phyloP scores from a whole-genome alignment of 1,139 yeast genomes.

The Sugiyamaella pinicola region DNA sequence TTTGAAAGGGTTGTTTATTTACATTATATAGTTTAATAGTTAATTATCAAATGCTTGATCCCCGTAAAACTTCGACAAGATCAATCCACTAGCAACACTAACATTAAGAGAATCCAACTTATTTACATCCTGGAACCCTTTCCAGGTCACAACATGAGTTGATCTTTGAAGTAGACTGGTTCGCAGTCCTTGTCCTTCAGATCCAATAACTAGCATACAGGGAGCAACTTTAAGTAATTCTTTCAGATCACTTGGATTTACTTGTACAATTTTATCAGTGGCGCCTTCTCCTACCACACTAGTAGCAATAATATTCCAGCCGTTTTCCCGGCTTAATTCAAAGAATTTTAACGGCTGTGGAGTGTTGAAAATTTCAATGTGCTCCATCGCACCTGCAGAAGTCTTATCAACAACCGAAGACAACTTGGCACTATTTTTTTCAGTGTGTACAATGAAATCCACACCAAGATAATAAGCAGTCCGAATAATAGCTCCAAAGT shows the following conservation, averaged over 20 bases:
- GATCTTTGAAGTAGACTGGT: slow-evolving; percentile 63
- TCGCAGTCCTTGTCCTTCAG: slow-evolving; percentile 83
- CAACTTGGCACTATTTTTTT: slow-evolving; percentile 69
- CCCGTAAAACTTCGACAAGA: slow-evolving; percentile 51
- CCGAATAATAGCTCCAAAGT: slow-evolving; percentile 82
- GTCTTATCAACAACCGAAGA: slow-evolving; percentile 81
- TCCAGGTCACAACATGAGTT: slow-evolving; percentile 63
- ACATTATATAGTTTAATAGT: background rate
- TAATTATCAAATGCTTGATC: slow-evolving; percentile 28
- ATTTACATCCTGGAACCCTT: slow-evolving; percentile 30
- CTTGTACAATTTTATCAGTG: slow-evolving; percentile 33
- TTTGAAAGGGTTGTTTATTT: background rate
- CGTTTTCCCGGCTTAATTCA: slow-evolving; percentile 54
- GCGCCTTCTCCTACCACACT: slow-evolving; percentile 42
- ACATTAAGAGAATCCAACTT: slow-evolving; percentile 83
- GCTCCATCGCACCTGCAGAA: slow-evolving; percentile 86
- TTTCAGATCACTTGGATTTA: slow-evolving; percentile 50
- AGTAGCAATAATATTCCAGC: slow-evolving; percentile 78
- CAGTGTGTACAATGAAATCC: slow-evolving; percentile 74
- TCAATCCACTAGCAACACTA: slow-evolving; percentile 81
- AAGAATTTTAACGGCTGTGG: slow-evolving; percentile 64
- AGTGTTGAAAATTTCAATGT: slow-evolving; percentile 61
- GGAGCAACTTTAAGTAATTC: slow-evolving; percentile 55
- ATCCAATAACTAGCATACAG: slow-evolving; percentile 72
- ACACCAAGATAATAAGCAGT: slow-evolving; percentile 84